These are phyloP conservation scores for Lodderomyces jiufengensis DNA, from an alignment of 1,139 yeast genomes.

Conservation along the genomic window DNA sequence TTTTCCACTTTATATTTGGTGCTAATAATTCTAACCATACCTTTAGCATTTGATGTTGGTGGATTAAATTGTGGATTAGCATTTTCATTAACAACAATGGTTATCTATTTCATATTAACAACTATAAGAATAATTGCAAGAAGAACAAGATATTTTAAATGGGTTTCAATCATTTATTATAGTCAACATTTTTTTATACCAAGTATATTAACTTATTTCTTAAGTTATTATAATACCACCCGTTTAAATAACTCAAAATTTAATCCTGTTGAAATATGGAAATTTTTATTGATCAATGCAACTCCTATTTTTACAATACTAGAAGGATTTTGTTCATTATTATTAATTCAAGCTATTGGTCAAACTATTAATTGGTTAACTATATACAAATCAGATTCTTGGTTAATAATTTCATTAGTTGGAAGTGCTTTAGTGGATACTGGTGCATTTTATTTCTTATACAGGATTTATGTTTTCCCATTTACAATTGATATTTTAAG, in stretches of 20 bases:
- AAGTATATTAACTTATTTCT: slow-evolving; percentile 68
- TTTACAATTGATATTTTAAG: slow-evolving; percentile 68
- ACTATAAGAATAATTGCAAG: slow-evolving; percentile 60
- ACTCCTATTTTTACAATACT: slow-evolving; percentile 85
- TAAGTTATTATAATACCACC: slow-evolving; percentile 42
- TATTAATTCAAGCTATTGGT: slow-evolving; percentile 88
- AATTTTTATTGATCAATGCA: slow-evolving; percentile 62
- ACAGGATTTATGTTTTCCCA: slow-evolving; percentile 76
- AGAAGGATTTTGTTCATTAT: slow-evolving; percentile 89
- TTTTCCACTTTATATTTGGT: slow-evolving; percentile 59
- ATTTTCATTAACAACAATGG: slow-evolving; percentile 72
- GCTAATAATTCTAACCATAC: slow-evolving; percentile 77
- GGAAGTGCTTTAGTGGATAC: slow-evolving; percentile 76
- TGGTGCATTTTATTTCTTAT: slow-evolving; percentile 70
- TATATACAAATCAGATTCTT: slow-evolving; percentile 63
- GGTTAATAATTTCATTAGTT: slow-evolving; percentile 75
- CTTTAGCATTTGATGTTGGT: slow-evolving; percentile 93
- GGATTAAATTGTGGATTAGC: slow-evolving; percentile 88
- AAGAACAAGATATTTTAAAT: slow-evolving; percentile 43
- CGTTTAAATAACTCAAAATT: slow-evolving; percentile 8
- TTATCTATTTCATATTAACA: slow-evolving; percentile 67
- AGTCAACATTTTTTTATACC: slow-evolving; percentile 83
- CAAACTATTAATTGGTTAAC: slow-evolving; percentile 75
- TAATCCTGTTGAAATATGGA: slow-evolving; percentile 50
- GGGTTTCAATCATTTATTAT: slow-evolving; percentile 65